A percentile compares a stretch with the other conserved stretches of the same genome.
These are phyloP conservation scores for Coemansia sp. DNA, from an alignment of 192 early-diverging fungal genomes.

Conservation along the genomic window DNA sequence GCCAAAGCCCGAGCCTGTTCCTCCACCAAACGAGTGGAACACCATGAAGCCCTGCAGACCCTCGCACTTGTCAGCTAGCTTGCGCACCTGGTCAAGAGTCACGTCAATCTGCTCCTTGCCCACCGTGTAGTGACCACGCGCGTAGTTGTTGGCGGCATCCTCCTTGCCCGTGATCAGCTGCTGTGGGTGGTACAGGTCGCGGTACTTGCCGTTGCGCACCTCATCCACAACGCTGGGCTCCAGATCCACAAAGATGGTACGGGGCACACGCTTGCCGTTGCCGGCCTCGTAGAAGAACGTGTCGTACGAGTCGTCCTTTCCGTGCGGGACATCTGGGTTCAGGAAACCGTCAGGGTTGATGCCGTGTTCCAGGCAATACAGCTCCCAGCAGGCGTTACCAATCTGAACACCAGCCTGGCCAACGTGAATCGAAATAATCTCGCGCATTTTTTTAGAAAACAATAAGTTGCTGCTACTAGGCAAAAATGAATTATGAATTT, in stretches of 20 bases:
- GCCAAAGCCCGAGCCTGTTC: conserved; percentile 98
- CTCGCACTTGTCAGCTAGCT: conserved; percentile 96
- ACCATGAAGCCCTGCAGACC: conserved; percentile 99
- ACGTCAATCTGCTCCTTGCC: conserved; percentile 98
- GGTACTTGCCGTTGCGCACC: conserved; percentile 97
- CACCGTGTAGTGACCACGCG: conserved; percentile 99
- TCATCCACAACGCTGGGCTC: conserved; percentile 97
- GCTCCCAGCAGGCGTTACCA: conserved; percentile 99
- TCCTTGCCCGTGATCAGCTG: conserved; percentile 99
- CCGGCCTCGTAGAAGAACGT: conserved; percentile 99
- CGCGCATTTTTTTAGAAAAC: conserved; percentile 59
- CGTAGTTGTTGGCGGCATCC: conserved; percentile 99
- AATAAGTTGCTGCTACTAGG: conserved; percentile 14
- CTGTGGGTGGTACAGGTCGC: conserved; percentile 87
- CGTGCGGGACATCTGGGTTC: conserved; percentile 23
- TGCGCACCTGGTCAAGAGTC: conserved; percentile 95
- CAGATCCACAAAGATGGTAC: conserved; percentile 97
- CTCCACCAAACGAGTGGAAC: conserved; percentile 99
- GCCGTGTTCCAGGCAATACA: conserved; percentile 94
- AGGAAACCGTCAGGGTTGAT: conserved; percentile 88
- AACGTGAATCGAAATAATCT: conserved; percentile 76
- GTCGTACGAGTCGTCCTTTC: conserved; percentile 87
- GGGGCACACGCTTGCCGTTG: conserved; percentile 98
- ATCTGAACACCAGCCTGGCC: conserved; percentile 99
- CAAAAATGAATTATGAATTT: conserved; percentile 3